Evolutionary conservation across 768 basidiomycete species (phyloP).

Genomic region (Filobasidium floriforme): DNA sequence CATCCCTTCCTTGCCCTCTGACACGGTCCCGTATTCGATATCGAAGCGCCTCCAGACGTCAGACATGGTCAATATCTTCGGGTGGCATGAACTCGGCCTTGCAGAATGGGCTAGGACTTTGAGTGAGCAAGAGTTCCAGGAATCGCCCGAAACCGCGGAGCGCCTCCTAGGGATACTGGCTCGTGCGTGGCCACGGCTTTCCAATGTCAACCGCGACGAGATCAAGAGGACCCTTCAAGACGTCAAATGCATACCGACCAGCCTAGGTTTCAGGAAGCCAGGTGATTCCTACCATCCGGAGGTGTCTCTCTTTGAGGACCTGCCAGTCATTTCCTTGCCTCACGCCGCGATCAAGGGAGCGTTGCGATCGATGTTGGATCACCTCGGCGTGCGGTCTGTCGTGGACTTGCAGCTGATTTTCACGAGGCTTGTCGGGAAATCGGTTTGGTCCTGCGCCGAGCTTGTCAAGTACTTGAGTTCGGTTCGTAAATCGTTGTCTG

Average conservation of each 20-base stretch:
- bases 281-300: slow-evolving; percentile 72
- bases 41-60: slow-evolving; percentile 47
- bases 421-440: slow-evolving; percentile 52
- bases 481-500: slow-evolving; percentile 58
- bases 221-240: slow-evolving; percentile 52
- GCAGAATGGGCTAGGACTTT: slow-evolving; percentile 69
- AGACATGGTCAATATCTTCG: slow-evolving; percentile 49
- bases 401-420: slow-evolving; percentile 93
- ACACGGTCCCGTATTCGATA: slow-evolving; percentile 62
- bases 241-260: slow-evolving; percentile 63
- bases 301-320: slow-evolving; percentile 79
- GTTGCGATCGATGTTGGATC: slow-evolving; percentile 58
- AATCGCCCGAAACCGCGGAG: slow-evolving; percentile 70
- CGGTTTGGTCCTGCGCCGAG: slow-evolving; percentile 72
- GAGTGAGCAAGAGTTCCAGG: slow-evolving; percentile 57
- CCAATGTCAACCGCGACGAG: slow-evolving; percentile 50
- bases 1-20: slow-evolving; percentile 65
- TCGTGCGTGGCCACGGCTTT: slow-evolving; percentile 64
- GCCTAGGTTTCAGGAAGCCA: slow-evolving; percentile 64
- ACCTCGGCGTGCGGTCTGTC: slow-evolving; percentile 77
- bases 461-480: slow-evolving; percentile 80
- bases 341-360: slow-evolving; percentile 58
- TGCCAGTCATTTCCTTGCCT: slow-evolving; percentile 68
- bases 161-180: slow-evolving; percentile 61
- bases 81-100: slow-evolving; percentile 70